A percentile compares a stretch with the other conserved stretches of the same genome.
Conservation (phyloP, 768 basidiomycete species). For the Pleurotus pulmonarius region DNA sequence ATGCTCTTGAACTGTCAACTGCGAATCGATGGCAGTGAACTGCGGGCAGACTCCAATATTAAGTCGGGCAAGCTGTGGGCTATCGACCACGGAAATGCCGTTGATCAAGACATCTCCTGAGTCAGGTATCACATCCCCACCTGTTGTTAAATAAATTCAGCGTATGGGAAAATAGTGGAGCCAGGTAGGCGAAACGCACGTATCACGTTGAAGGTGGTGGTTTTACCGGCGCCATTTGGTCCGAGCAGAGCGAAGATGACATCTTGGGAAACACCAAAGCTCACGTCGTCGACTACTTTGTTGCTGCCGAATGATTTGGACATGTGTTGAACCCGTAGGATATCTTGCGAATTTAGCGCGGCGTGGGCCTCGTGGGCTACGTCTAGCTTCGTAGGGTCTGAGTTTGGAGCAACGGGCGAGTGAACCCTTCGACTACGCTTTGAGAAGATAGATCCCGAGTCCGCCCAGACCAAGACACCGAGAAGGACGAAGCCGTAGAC, state of each 20-base stretch:
- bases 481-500: conserved; percentile 56
- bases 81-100: conserved; percentile 59
- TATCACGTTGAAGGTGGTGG: conserved; percentile 78
- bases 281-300: conserved; percentile 70
- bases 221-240: conserved; percentile 83
- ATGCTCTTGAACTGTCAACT: conserved; percentile 77
- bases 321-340: conserved; percentile 59
- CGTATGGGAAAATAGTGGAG: background rate
- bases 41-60: conserved; percentile 81
- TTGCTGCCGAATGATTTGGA: conserved; percentile 56
- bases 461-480: conserved; percentile 63
- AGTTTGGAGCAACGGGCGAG: background rate
- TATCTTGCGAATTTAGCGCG: conserved; percentile 45
- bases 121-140: conserved; percentile 67
- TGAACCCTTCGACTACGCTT: conserved; percentile 21
- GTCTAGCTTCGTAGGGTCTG: conserved; percentile 35
- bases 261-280: conserved; percentile 58
- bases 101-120: conserved; percentile 67
- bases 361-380: conserved; percentile 50
- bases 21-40: conserved; percentile 78
- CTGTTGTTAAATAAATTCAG: conserved; percentile 25
- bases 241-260: conserved; percentile 74
- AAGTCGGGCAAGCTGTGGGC: conserved; percentile 60
- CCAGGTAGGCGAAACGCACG: conserved; percentile 37
- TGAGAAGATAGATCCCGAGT: conserved; percentile 59